Evolutionary conservation across 164 flowering plant genomes (phyloP).

Genomic region (Aristolochia californica): DNA sequence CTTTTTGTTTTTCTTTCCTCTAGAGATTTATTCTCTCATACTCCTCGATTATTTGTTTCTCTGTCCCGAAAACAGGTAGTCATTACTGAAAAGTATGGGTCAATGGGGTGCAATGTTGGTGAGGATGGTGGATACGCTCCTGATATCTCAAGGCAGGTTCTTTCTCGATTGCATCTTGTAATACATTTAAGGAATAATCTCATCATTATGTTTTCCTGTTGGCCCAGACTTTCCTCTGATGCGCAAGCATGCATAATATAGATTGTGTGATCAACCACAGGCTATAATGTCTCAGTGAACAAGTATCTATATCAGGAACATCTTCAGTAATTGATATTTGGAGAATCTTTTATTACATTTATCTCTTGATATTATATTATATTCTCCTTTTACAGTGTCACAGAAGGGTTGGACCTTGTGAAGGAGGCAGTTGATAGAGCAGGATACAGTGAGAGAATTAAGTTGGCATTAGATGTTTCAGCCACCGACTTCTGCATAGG

Average conservation of each 20-base stretch:
- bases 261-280: no score
- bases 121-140: slow-evolving; percentile 96
- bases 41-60: neutral
- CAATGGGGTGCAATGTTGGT: slow-evolving; percentile 78
- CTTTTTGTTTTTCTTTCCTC: no score
- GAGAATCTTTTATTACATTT: neutral
- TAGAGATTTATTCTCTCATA: neutral
- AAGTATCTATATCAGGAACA: no score
- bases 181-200: neutral
- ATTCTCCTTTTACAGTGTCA: slow-evolving; percentile 38
- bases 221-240: no score
- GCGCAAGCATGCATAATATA: no score
- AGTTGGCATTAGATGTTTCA: slow-evolving; percentile 81
- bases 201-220: no score
- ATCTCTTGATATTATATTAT: neutral
- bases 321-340: neutral
- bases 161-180: neutral
- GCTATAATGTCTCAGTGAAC: no score
- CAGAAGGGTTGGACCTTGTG: slow-evolving; percentile 81
- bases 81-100: slow-evolving; percentile 72
- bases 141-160: slow-evolving; percentile 68
- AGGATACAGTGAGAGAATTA: slow-evolving; percentile 66
- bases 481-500: slow-evolving; percentile 94
- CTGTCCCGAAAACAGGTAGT: slow-evolving; percentile 47
- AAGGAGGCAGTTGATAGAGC: slow-evolving; percentile 86